A percentile compares a stretch with the other conserved stretches of the same genome.
phyloP scores from a whole-genome alignment of 345 rosid species.

The Passiflora organensis region DNA sequence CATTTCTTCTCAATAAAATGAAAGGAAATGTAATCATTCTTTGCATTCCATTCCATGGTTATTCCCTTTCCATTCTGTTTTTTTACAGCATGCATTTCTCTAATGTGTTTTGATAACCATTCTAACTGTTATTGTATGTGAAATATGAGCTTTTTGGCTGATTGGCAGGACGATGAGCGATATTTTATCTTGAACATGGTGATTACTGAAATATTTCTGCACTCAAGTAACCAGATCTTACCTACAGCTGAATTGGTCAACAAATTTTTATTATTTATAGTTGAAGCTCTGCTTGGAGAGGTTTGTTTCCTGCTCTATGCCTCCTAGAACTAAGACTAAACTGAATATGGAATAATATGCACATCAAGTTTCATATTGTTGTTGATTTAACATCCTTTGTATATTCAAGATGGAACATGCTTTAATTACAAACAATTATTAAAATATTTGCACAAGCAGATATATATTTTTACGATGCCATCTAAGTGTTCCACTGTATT shows the following conservation, averaged over 20 bases:
- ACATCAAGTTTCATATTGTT: no score
- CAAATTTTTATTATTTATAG: conserved; percentile 55
- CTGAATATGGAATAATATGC: no score
- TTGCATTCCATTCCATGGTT: neutral
- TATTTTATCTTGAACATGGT: conserved; percentile 57
- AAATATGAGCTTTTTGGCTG: conserved; percentile 15
- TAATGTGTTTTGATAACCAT: neutral
- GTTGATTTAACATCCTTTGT: no score
- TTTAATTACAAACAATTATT: no score
- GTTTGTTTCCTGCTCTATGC: conserved; percentile 32
- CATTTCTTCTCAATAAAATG: neutral
- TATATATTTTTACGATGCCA: no score
- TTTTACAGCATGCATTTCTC: neutral
- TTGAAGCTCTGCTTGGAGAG: conserved; percentile 62
- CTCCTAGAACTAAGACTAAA: no score
- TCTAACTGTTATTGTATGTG: neutral
- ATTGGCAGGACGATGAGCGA: conserved; percentile 58
- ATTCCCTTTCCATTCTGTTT: neutral
- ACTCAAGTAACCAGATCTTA: conserved; percentile 47
- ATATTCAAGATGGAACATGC: no score
- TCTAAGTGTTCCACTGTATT: no score
- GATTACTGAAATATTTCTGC: conserved; percentile 62
- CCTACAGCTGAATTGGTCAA: conserved; percentile 44
- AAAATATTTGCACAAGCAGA: no score
- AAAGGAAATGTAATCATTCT: neutral